Base-by-base conservation (phyloP, 352 stramenopile species). In the Phytophthora foliorum region DNA sequence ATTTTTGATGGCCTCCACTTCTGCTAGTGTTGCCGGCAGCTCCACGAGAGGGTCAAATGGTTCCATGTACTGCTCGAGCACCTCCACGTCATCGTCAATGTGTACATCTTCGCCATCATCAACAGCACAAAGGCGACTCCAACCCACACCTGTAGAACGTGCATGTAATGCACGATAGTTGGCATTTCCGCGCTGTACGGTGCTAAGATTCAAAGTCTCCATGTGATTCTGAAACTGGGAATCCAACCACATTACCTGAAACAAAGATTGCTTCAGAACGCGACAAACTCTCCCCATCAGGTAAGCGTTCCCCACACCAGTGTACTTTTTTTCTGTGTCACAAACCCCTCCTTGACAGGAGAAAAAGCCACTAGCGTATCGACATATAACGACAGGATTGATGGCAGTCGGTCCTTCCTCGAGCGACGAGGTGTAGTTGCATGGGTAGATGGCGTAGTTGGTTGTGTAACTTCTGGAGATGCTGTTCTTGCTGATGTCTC, bases 191-290 rank as follows among this genome's bases (percentile, higher is more conserved):
- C 6, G 44, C 11, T 65, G 57, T 10, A 56, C 34, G 1, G 24
- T 7, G 4, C 42, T 50, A 0, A 51, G 13, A 42, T 29, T 57
- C 14, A 57, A 10, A 4, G 13, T 49, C 24, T 64, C 31, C 13
- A 56, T 44, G 6, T 64, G 32, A 8, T 49, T 41, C 36, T 64
- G 57, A 10, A 64, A 64, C 22, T 57, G 45, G 1, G 45, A 57
- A 49, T 64, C 57, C 24, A 64, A 14, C 57, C 57, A 64, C 3
- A 16, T 46, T 19, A 55, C 38, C 42, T 63, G 44, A 2, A 63
- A 55, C 27, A 63, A 41, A 1, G 56, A 63, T 13, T 63, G 16
- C 5, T 48, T 54, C 21, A 49, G 6, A 11, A 55, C 10, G 6
- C 55, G 55, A 19, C 55, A 63, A 14, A 54, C 46, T 38, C 46